Percentiles rank a stretch among this genome's conserved stretches.
Evolutionary conservation across 148 eudicot genomes (phyloP).

Genomic region (Selenicereus undatus): DNA sequence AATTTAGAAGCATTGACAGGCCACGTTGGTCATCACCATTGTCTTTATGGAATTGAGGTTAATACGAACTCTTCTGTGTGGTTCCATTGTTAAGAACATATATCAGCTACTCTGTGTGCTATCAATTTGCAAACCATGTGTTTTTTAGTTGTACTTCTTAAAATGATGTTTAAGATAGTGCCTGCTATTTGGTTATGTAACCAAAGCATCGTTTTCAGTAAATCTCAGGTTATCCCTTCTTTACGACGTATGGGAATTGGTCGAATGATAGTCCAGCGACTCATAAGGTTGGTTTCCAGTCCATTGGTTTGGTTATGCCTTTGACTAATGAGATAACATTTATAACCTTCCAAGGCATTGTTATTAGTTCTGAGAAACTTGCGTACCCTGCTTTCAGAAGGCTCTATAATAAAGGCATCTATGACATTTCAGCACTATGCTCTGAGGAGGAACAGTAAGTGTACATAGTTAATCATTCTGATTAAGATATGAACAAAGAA

Average conservation of each 20-base stretch:
- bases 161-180: not conserved
- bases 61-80: not conserved
- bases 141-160: not conserved
- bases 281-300: conserved; percentile 56
- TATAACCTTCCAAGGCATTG: not conserved
- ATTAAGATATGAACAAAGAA: not conserved
- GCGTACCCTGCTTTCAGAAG: conserved; percentile 39
- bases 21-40: not conserved
- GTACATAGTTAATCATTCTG: not conserved
- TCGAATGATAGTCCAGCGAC: conserved; percentile 52
- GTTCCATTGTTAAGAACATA: not conserved
- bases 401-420: conserved; percentile 64
- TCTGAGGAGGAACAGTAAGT: conserved; percentile 58
- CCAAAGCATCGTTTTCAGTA: conserved; percentile 24
- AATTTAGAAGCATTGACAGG: not conserved
- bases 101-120: not conserved
- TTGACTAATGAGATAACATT: not conserved
- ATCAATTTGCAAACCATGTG: not conserved
- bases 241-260: conserved; percentile 75
- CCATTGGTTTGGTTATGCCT: not conserved
- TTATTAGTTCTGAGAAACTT: not conserved
- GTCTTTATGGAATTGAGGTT: not conserved
- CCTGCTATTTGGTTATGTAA: conserved; percentile 14
- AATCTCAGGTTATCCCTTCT: conserved; percentile 68
- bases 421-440: conserved; percentile 84